These are phyloP conservation scores for Cornus kousa DNA, from an alignment of 148 eudicot species.

Conservation along the genomic window DNA sequence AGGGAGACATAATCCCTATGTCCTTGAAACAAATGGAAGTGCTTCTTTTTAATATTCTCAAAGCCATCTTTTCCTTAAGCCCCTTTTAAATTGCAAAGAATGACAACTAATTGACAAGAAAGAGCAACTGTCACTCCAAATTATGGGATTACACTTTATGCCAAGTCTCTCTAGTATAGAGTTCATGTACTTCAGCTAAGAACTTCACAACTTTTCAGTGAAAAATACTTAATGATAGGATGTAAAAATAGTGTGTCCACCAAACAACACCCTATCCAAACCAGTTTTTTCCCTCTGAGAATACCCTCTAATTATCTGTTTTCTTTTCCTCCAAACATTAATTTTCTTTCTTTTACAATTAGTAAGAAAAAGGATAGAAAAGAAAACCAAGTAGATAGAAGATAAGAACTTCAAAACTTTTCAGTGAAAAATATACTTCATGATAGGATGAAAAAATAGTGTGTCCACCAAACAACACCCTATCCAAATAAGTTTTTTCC, in stretches of 20 bases:
- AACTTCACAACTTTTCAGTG: not conserved
- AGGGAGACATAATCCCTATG: constrained; percentile 44
- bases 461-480: no score
- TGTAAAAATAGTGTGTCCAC: not conserved
- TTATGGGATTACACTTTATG: constrained; percentile 8
- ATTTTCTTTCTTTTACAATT: no score
- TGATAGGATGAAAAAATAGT: not conserved
- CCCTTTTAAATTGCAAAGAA: constrained; percentile 8
- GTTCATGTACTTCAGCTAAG: not conserved
- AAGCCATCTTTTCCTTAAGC: constrained; percentile 8
- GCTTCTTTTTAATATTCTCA: constrained; percentile 18
- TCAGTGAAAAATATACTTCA: not conserved
- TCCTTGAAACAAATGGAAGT: constrained; percentile 25
- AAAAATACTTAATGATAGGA: not conserved
- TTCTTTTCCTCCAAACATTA: no score
- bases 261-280: no score
- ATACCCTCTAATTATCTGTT: no score
- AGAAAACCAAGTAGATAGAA: no score
- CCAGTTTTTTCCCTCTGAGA: no score
- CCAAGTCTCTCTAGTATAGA: not conserved
- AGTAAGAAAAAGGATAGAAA: no score
- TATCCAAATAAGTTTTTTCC: no score
- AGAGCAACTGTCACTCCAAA: constrained; percentile 35
- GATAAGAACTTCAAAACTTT: constrained; percentile 3
- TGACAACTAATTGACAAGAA: constrained; percentile 54